A percentile compares a stretch with the other conserved stretches of the same genome.
Evolutionary conservation across 768 basidiomycete species (phyloP).

Genomic region (Psilocybe azurescens): DNA sequence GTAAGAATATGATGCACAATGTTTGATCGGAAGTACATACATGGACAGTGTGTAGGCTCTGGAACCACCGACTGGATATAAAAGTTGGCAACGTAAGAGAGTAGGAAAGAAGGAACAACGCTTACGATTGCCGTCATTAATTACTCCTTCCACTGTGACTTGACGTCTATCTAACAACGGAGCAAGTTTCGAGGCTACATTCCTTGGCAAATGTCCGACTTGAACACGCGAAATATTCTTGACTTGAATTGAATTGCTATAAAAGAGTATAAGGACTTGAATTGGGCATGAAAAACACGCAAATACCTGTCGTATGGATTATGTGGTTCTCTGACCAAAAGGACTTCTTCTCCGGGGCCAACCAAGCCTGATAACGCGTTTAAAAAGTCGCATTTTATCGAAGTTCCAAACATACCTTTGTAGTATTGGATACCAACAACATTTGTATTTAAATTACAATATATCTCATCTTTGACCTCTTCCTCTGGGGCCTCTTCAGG

Average conservation of each 20-base stretch:
- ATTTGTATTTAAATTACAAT: constrained; percentile 58
- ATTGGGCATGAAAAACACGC: background rate
- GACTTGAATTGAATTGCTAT: constrained; percentile 81
- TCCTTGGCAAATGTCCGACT: constrained; percentile 81
- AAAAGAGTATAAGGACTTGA: background rate
- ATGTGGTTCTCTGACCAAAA: constrained; percentile 64
- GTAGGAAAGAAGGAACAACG: constrained; percentile 10
- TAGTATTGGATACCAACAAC: constrained; percentile 91
- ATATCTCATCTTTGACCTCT: constrained; percentile 70
- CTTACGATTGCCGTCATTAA: constrained; percentile 72
- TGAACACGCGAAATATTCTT: constrained; percentile 74
- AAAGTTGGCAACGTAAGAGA: background rate
- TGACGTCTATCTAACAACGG: constrained; percentile 69
- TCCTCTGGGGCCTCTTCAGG: constrained; percentile 50
- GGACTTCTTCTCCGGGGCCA: constrained; percentile 78
- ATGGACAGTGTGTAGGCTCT: constrained; percentile 61
- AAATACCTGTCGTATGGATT: constrained; percentile 71
- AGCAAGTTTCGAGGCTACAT: constrained; percentile 62
- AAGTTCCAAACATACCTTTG: constrained; percentile 44
- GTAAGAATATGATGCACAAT: background rate
- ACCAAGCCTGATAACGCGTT: constrained; percentile 65
- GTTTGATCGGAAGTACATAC: constrained; percentile 40
- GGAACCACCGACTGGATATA: constrained; percentile 48
- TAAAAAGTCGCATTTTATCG: background rate
- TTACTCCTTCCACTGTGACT: constrained; percentile 75